These are phyloP conservation scores for Lipomyces spencermartinsiae DNA, from an alignment of 805 yeast genomes.

Conservation along the genomic window DNA sequence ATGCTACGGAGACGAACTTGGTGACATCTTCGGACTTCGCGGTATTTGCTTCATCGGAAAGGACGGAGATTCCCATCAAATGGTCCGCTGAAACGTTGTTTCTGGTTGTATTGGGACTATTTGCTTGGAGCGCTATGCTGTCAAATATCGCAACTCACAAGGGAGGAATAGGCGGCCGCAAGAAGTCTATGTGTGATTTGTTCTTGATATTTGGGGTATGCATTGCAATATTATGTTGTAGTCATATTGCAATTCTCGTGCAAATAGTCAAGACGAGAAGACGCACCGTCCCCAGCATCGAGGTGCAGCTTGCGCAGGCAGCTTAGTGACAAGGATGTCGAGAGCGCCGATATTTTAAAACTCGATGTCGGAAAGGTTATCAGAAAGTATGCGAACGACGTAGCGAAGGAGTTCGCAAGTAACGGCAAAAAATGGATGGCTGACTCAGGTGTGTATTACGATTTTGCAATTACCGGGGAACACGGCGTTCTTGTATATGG, in stretches of 20 bases:
- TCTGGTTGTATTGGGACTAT: neutral
- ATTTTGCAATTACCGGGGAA: slow-evolving; percentile 4
- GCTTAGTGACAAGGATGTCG: neutral
- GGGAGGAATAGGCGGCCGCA: neutral
- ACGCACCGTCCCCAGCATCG: neutral
- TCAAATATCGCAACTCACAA: neutral
- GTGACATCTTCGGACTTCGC: slow-evolving; percentile 2
- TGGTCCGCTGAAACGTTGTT: neutral
- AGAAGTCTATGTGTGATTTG: neutral
- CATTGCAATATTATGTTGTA: neutral
- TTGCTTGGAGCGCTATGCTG: neutral
- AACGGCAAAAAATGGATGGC: slow-evolving; percentile 1
- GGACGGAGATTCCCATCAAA: neutral
- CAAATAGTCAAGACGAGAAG: neutral
- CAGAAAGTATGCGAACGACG: slow-evolving; percentile 5
- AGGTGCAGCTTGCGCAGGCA: slow-evolving; percentile 5
- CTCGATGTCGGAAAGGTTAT: neutral
- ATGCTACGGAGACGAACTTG: neutral
- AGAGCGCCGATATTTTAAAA: neutral
- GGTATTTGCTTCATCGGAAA: neutral
- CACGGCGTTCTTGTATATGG: slow-evolving; percentile 1
- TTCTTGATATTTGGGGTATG: neutral
- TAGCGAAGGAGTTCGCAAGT: neutral
- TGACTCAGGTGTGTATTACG: neutral
- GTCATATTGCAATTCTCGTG: neutral